Evolutionary conservation across 805 yeast genomes (phyloP).

Genomic region (Metschnikowia gelsemii): DNA sequence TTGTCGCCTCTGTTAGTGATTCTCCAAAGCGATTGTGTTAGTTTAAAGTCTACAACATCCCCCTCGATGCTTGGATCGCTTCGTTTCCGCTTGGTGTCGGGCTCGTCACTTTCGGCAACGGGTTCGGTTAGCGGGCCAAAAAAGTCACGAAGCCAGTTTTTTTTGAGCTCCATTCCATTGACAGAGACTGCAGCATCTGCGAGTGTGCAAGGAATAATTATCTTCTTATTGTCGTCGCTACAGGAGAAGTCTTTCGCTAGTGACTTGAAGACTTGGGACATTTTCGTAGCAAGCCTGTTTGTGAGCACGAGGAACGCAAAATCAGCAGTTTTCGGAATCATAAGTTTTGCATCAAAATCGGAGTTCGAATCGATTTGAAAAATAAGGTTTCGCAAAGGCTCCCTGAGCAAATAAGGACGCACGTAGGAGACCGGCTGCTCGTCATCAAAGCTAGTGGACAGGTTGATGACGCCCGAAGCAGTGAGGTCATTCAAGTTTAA

Average conservation of each 20-base stretch:
- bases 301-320: slow-evolving; percentile 29
- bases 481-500: slow-evolving; percentile 49
- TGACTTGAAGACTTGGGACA: slow-evolving; percentile 28
- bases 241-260: slow-evolving; percentile 21
- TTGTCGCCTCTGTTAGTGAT: slow-evolving; percentile 25
- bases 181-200: slow-evolving; percentile 30
- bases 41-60: slow-evolving; percentile 43
- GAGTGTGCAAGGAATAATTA: slow-evolving; percentile 28
- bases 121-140: slow-evolving; percentile 13
- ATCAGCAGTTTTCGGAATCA: slow-evolving; percentile 29
- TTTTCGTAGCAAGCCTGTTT: slow-evolving; percentile 23
- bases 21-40: slow-evolving; percentile 47
- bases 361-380: slow-evolving; percentile 31
- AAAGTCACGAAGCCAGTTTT: slow-evolving; percentile 35
- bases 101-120: slow-evolving; percentile 10
- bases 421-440: slow-evolving; percentile 30
- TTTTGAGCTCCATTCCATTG: slow-evolving; percentile 36
- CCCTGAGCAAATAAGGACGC: slow-evolving; percentile 35
- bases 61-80: slow-evolving; percentile 23
- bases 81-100: slow-evolving; percentile 6
- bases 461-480: slow-evolving; percentile 33
- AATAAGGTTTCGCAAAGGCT: slow-evolving; percentile 32
- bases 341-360: slow-evolving; percentile 32
- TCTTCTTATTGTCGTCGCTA: slow-evolving; percentile 20
- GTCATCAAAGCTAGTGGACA: slow-evolving; percentile 17